A percentile compares a stretch with the other conserved stretches of the same genome.
Conservation (phyloP, 495 filamentous ascomycete species). For the Thermothielavioides terrestris region DNA sequence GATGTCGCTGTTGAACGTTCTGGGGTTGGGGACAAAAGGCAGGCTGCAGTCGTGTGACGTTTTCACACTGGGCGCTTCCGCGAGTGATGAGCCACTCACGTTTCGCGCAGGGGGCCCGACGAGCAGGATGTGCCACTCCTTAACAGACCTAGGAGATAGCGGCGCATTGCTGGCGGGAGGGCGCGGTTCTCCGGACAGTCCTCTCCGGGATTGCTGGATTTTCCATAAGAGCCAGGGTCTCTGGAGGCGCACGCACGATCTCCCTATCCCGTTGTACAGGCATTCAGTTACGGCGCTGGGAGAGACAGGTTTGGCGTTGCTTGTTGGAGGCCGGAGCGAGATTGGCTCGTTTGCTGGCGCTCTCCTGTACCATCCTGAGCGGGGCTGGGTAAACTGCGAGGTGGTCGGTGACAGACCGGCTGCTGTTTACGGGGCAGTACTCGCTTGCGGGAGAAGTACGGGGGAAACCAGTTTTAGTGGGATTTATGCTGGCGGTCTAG, state of each 20-base stretch:
- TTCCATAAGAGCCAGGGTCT: conserved; percentile 35
- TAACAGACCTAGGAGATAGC: conserved; percentile 47
- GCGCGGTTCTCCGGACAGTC: conserved; percentile 60
- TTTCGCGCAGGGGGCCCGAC: conserved; percentile 32
- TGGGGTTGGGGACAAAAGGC: conserved; percentile 53
- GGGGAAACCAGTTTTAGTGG: conserved; percentile 34
- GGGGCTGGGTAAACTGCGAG: conserved; percentile 39
- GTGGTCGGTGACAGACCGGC: conserved; percentile 27
- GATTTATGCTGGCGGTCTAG: conserved; percentile 60
- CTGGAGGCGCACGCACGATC: conserved; percentile 55
- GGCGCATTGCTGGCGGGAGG: conserved; percentile 65
- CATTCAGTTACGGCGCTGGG: conserved; percentile 57
- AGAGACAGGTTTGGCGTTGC: conserved; percentile 38
- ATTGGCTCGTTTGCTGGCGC: conserved; percentile 46
- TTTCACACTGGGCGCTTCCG: conserved; percentile 30
- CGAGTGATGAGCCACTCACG: conserved; percentile 8
- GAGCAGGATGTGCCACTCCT: conserved; percentile 67
- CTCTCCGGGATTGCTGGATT: conserved; percentile 65
- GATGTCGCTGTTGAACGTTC: conserved; percentile 33
- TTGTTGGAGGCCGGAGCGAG: conserved; percentile 18
- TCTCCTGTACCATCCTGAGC: conserved; percentile 51
- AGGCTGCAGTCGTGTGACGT: conserved; percentile 55
- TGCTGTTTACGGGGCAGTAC: conserved; percentile 54
- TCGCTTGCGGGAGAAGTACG: conserved; percentile 19
- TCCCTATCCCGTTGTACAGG: conserved; percentile 60